Conservation (phyloP, 2,329 filamentous ascomycete species). For the Coleophoma crateriformis region DNA sequence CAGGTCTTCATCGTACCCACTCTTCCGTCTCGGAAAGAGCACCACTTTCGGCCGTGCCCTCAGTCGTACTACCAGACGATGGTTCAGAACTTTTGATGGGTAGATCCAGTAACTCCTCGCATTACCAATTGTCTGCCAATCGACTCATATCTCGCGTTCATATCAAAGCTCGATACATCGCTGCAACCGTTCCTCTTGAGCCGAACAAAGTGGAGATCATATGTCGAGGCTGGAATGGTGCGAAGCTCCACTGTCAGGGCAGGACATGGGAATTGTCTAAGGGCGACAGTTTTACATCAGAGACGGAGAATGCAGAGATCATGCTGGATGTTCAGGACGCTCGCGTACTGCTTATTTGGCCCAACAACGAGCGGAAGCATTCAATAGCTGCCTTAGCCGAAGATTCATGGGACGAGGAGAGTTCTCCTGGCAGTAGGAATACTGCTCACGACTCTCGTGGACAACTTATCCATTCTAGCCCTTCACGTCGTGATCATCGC, state of each 20-base stretch:
- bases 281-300: constrained; percentile 83
- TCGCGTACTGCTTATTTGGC: constrained; percentile 86
- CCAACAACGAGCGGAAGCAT: constrained; percentile 46
- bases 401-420: constrained; percentile 64
- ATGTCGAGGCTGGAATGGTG: constrained; percentile 93
- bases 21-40: constrained; percentile 66
- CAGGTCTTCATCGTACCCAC: constrained; percentile 51
- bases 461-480: constrained; percentile 51
- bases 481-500: constrained; percentile 43
- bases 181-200: constrained; percentile 60
- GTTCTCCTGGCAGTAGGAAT: constrained; percentile 44
- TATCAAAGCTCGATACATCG: constrained; percentile 79
- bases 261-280: constrained; percentile 81
- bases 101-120: constrained; percentile 89
- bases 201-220: constrained; percentile 79
- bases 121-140: constrained; percentile 89
- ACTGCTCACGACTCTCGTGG: constrained; percentile 24
- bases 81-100: constrained; percentile 84
- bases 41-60: constrained; percentile 79
- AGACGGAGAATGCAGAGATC: constrained; percentile 82
- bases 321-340: constrained; percentile 95
- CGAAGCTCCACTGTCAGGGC: constrained; percentile 87
- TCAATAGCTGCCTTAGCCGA: constrained; percentile 35
- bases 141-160: constrained; percentile 91
- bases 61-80: constrained; percentile 72